Evolutionary conservation across 2,329 filamentous ascomycete species (phyloP).

Genomic region (Colletotrichum somersetense): DNA sequence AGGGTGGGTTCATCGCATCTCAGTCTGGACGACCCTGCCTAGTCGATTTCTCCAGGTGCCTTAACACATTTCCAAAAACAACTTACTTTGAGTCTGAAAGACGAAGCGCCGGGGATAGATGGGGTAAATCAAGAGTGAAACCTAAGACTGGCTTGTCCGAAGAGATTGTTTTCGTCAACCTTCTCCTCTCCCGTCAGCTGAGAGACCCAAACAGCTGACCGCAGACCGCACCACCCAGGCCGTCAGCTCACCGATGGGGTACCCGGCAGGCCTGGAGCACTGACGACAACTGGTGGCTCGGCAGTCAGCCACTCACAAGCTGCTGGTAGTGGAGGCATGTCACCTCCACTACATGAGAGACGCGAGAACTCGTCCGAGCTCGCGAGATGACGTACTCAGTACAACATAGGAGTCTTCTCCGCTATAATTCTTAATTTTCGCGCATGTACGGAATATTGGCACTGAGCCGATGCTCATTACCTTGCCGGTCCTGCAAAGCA

Average conservation of each 20-base stretch:
- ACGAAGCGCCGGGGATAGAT: background rate
- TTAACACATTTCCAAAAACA: slow-evolving; percentile 1
- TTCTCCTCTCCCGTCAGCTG: background rate
- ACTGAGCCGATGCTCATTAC: background rate
- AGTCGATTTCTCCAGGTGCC: background rate
- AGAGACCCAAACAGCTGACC: background rate
- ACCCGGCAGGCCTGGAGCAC: slow-evolving; percentile 32
- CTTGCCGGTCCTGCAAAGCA: background rate
- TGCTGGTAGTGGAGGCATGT: slow-evolving; percentile 14
- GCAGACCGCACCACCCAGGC: slow-evolving; percentile 19
- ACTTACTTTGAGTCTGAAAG: background rate
- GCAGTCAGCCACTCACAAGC: slow-evolving; percentile 32
- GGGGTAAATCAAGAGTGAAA: background rate
- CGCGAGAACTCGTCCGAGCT: slow-evolving; percentile 24
- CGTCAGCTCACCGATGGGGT: slow-evolving; percentile 26
- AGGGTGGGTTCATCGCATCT: slow-evolving; percentile 18
- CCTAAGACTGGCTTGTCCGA: background rate
- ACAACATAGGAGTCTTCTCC: background rate
- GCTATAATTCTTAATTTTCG: background rate
- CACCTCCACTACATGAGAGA: slow-evolving; percentile 29
- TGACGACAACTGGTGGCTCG: slow-evolving; percentile 40
- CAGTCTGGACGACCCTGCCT: slow-evolving; percentile 6
- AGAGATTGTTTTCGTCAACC: background rate
- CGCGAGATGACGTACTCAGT: slow-evolving; percentile 21
- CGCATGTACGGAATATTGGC: background rate